These are phyloP conservation scores for Pseudisothecium myosuroides DNA, from an alignment of 225 moss, liverwort and hornwort species.

Conservation along the genomic window DNA sequence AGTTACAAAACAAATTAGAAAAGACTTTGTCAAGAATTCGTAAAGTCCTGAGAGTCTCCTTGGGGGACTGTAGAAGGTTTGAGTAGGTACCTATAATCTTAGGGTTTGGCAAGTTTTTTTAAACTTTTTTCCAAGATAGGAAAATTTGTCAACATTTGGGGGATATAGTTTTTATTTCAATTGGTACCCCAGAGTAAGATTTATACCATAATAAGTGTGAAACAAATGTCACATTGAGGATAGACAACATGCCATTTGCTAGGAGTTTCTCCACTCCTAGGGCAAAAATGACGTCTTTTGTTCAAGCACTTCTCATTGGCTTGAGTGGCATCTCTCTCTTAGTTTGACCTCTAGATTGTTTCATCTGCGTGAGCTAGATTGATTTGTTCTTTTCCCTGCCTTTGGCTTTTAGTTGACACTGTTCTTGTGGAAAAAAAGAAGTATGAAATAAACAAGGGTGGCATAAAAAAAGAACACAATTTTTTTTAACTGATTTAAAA, in stretches of 20 bases:
- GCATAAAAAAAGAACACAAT: neutral
- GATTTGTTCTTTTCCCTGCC: too few relatives aligned
- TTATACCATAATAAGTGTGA: neutral
- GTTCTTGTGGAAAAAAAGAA: too few relatives aligned
- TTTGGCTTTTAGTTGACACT: too few relatives aligned
- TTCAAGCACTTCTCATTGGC: too few relatives aligned
- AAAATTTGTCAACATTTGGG: neutral
- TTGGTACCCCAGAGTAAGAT: rapidly evolving
- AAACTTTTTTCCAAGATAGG: rapidly evolving
- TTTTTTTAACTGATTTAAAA: too few relatives aligned
- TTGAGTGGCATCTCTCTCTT: too few relatives aligned
- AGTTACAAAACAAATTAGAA: neutral
- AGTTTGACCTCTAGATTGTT: too few relatives aligned
- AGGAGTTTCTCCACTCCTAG: too few relatives aligned
- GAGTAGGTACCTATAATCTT: neutral
- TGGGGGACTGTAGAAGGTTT: rapidly evolving
- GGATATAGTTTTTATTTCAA: neutral
- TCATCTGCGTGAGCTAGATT: too few relatives aligned
- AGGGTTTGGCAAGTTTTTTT: neutral
- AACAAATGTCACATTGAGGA: too few relatives aligned
- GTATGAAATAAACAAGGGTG: neutral
- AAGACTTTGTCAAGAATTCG: neutral
- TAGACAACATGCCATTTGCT: too few relatives aligned
- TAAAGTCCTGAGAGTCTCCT: rapidly evolving
- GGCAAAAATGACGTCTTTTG: too few relatives aligned